Evolutionary conservation across 805 yeast species (phyloP).

Genomic region (Saccharomyces eubayanus): DNA sequence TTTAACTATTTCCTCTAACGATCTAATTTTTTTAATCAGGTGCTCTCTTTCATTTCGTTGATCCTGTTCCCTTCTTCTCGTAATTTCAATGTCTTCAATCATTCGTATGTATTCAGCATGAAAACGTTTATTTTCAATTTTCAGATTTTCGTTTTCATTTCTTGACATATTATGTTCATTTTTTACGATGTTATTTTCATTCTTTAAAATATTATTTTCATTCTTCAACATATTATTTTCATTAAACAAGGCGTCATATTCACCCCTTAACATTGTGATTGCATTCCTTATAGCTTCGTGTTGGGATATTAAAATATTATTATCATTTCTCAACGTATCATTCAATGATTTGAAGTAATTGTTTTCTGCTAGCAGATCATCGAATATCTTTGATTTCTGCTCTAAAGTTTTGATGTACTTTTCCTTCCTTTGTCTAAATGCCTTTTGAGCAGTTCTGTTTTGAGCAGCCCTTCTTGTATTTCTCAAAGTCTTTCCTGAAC

Average conservation of each 20-base stretch:
- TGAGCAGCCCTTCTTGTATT: conserved; percentile 81
- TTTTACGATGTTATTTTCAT: background rate
- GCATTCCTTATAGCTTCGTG: background rate
- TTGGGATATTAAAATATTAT: background rate
- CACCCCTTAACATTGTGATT: background rate
- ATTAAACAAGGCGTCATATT: background rate
- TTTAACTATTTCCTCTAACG: background rate
- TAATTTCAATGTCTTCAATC: background rate
- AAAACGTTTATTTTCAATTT: background rate
- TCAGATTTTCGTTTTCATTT: background rate
- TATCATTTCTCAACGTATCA: background rate
- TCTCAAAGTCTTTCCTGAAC: conserved; percentile 1
- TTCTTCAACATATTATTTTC: conserved; percentile 3
- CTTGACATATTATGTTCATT: background rate
- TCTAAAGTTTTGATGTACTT: conserved; percentile 73
- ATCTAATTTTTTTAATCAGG: background rate
- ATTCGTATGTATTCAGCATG: background rate
- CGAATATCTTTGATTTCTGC: conserved; percentile 53
- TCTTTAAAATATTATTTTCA: background rate
- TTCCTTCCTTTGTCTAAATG: conserved; percentile 80
- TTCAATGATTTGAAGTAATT: conserved; percentile 42
- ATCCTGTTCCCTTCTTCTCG: background rate
- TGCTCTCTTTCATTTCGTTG: background rate
- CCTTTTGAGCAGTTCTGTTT: conserved; percentile 84
- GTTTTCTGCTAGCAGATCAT: conserved; percentile 51